A percentile compares a stretch with the other conserved stretches of the same genome.
Evolutionary conservation across 1,139 yeast genomes (phyloP).

Genomic region (Geotrichum candidum): DNA sequence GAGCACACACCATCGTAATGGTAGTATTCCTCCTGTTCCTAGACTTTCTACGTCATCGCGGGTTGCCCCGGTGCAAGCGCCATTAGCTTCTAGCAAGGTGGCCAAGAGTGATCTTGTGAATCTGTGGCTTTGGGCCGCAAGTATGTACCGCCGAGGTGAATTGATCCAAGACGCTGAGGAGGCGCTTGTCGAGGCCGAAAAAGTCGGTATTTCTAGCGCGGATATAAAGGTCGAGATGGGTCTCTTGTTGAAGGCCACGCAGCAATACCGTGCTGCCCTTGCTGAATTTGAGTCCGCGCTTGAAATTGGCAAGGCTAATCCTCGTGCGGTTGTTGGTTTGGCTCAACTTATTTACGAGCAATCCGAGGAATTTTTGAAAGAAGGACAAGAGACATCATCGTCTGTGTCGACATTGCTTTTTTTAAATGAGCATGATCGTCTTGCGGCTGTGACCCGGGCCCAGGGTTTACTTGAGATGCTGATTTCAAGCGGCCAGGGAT

Average conservation of each 20-base stretch:
- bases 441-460: slow-evolving; percentile 61
- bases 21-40: background rate
- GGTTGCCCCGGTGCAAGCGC: slow-evolving; percentile 1
- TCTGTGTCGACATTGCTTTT: background rate
- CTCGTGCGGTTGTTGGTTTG: slow-evolving; percentile 62
- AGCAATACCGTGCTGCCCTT: slow-evolving; percentile 44
- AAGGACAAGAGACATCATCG: background rate
- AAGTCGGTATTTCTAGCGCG: slow-evolving; percentile 45
- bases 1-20: background rate
- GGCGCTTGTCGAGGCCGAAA: slow-evolving; percentile 69
- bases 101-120: slow-evolving; percentile 40
- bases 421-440: slow-evolving; percentile 43
- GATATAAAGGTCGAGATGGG: slow-evolving; percentile 55
- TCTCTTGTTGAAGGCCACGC: slow-evolving; percentile 38
- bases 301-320: slow-evolving; percentile 46
- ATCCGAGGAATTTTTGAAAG: slow-evolving; percentile 15
- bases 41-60: slow-evolving; percentile 11
- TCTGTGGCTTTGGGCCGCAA: slow-evolving; percentile 72
- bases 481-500: slow-evolving; percentile 48
- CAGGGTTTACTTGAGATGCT: slow-evolving; percentile 58
- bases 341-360: slow-evolving; percentile 50
- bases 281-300: slow-evolving; percentile 66
- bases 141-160: slow-evolving; percentile 55
- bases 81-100: background rate
- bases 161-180: slow-evolving; percentile 58